phyloP scores from a whole-genome alignment of 257 asterid genomes.

The Voacanga thouarsii region DNA sequence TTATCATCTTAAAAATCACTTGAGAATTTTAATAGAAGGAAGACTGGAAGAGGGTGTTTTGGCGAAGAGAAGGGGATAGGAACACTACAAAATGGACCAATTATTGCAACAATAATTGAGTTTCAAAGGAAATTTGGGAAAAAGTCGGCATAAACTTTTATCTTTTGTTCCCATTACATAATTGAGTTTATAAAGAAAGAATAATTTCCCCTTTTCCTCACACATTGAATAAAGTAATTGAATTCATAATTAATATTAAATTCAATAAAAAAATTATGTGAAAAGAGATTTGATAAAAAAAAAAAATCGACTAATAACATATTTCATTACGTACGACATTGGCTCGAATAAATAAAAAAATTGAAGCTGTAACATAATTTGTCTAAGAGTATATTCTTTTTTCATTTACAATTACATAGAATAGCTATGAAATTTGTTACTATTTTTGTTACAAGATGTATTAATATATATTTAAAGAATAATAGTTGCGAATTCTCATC shows the following conservation, averaged over 20 bases:
- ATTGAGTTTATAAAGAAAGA: background rate
- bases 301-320: background rate
- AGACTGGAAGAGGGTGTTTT: background rate
- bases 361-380: background rate
- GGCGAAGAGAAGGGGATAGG: background rate
- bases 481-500: background rate
- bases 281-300: background rate
- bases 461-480: too few species aligned
- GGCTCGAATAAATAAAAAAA: too few species aligned
- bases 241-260: background rate
- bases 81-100: background rate
- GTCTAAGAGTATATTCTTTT: background rate
- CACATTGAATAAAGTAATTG: background rate
- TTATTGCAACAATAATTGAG: background rate
- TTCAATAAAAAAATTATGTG: background rate
- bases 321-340: too few species aligned
- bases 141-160: background rate
- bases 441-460: background rate
- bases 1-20: too few species aligned
- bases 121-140: background rate
- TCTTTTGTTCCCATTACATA: background rate
- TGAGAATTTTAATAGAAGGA: background rate
- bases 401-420: slow-evolving; percentile 2
- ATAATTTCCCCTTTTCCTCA: background rate
- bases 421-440: background rate